A percentile compares a stretch with the other conserved stretches of the same genome.
These are phyloP conservation scores for Citrullus mucosospermus DNA, from an alignment of 306 rosid genomes.

Conservation along the genomic window DNA sequence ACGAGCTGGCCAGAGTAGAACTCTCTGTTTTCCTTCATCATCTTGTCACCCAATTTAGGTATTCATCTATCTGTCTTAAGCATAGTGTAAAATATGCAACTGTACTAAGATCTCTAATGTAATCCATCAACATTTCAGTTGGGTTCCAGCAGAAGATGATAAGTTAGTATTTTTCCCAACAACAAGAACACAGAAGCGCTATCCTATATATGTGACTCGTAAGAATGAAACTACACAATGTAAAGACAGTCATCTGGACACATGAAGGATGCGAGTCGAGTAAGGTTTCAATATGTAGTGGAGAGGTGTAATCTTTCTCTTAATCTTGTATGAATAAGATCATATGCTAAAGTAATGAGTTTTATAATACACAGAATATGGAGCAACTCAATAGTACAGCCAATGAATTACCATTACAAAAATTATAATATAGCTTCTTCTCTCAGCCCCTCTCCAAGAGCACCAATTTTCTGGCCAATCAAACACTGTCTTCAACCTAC, in stretches of 20 bases:
- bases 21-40: slow-evolving; percentile 90
- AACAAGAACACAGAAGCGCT: slow-evolving; percentile 84
- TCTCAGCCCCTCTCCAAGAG: background rate
- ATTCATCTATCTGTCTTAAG: background rate
- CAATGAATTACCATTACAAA: background rate
- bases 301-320: background rate
- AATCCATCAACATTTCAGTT: slow-evolving; percentile 28
- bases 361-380: slow-evolving; percentile 6
- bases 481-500: background rate
- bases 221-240: slow-evolving; percentile 6
- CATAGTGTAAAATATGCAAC: background rate
- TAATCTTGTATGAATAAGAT: slow-evolving; percentile 6
- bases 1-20: slow-evolving; percentile 82
- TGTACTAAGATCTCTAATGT: background rate
- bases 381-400: background rate
- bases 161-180: slow-evolving; percentile 92
- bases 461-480: background rate
- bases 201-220: slow-evolving; percentile 55
- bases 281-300: background rate
- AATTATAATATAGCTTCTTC: background rate
- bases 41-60: slow-evolving; percentile 70
- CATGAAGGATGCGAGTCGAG: background rate
- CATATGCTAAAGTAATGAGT: slow-evolving; percentile 6
- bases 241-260: background rate
- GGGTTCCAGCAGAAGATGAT: slow-evolving; percentile 90